These are phyloP conservation scores for Salix suchowensis DNA, from an alignment of 345 rosid genomes.

Conservation along the genomic window DNA sequence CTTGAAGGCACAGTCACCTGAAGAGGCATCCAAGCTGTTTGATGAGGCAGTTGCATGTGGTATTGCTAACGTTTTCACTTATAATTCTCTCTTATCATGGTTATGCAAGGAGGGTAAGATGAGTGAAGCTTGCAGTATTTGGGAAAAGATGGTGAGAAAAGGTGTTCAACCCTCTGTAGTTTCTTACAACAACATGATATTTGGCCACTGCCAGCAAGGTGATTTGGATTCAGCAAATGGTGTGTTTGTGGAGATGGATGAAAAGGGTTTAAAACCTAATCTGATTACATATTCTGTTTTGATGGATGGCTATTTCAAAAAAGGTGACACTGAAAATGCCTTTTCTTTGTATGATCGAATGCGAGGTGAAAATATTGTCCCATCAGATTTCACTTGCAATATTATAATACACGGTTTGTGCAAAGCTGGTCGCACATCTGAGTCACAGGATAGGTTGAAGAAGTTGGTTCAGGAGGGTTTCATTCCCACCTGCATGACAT, in stretches of 20 bases:
- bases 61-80: constrained; percentile 49
- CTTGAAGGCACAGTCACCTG: constrained; percentile 32
- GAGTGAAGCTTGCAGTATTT: constrained; percentile 48
- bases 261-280: constrained; percentile 52
- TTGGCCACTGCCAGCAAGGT: constrained; percentile 43
- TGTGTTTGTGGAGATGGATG: constrained; percentile 45
- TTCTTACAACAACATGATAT: constrained; percentile 65
- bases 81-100: constrained; percentile 52
- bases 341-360: constrained; percentile 48
- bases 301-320: constrained; percentile 62
- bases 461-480: constrained; percentile 42
- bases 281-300: constrained; percentile 52
- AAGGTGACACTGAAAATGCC: constrained; percentile 40
- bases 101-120: constrained; percentile 46
- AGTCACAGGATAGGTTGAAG: constrained; percentile 49
- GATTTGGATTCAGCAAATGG: constrained; percentile 43
- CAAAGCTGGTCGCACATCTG: constrained; percentile 51
- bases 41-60: constrained; percentile 53
- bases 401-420: constrained; percentile 57
- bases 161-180: constrained; percentile 40
- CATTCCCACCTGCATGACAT: constrained; percentile 45
- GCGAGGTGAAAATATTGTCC: constrained; percentile 40
- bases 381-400: constrained; percentile 52
- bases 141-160: constrained; percentile 52
- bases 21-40: constrained; percentile 47